These are phyloP conservation scores for Ammopiptanthus mongolicus DNA, from an alignment of 306 rosid species.

Conservation along the genomic window DNA sequence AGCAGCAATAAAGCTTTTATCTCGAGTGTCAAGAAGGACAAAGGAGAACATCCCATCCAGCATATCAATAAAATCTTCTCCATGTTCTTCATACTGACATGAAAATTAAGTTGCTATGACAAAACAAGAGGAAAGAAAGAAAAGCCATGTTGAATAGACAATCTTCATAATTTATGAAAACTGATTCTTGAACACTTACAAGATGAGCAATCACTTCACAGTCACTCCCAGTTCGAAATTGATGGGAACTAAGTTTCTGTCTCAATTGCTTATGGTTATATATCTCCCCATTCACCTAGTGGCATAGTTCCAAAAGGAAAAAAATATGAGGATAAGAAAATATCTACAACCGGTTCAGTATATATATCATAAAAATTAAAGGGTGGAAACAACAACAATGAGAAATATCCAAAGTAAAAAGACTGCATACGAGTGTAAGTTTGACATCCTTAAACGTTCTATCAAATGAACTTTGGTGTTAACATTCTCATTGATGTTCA, in stretches of 20 bases:
- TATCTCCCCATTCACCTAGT: conserved; percentile 94
- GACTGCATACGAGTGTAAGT: not conserved
- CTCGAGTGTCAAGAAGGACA: conserved; percentile 84
- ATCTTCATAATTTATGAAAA: not conserved
- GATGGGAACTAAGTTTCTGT: conserved; percentile 60
- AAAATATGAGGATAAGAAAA: conserved; percentile 8
- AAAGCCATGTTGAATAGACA: not conserved
- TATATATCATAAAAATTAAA: not conserved
- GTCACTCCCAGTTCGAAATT: conserved; percentile 87
- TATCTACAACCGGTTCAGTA: not conserved
- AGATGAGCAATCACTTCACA: conserved; percentile 99
- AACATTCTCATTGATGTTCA: not conserved
- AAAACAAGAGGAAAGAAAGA: not conserved
- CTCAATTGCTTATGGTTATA: conserved; percentile 82
- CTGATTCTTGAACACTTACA: conserved; percentile 50
- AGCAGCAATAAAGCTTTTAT: conserved; percentile 82
- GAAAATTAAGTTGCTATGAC: conserved; percentile 10
- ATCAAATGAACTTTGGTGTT: not conserved
- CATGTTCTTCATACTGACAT: conserved; percentile 87
- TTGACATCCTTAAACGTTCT: not conserved
- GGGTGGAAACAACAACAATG: not conserved
- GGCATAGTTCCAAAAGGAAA: conserved; percentile 21
- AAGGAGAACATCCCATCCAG: conserved; percentile 96
- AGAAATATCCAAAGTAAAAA: not conserved
- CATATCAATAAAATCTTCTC: conserved; percentile 88